Conservation (phyloP, 352 stramenopile genomes). For the Phytophthora nicotianae region DNA sequence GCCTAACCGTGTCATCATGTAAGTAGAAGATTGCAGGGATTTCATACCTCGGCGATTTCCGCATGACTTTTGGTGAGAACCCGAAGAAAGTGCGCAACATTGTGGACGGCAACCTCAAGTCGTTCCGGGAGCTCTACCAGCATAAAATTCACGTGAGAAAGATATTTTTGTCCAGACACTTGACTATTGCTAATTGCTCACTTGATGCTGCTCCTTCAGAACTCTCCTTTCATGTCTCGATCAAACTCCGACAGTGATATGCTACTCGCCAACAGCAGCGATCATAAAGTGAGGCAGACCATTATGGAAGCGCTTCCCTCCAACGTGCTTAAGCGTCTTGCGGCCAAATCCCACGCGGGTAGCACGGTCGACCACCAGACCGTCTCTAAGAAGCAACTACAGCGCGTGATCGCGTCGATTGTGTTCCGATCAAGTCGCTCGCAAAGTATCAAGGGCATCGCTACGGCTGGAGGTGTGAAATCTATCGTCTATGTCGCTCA, state of each 20-base stretch:
- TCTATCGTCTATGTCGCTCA: slow-evolving; percentile 80
- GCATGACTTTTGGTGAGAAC: slow-evolving; percentile 92
- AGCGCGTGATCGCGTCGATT: slow-evolving; percentile 63
- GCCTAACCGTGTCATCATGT: not conserved
- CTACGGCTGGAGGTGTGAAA: slow-evolving; percentile 83
- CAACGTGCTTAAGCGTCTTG: slow-evolving; percentile 48
- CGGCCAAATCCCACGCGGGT: slow-evolving; percentile 31
- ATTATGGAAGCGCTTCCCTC: slow-evolving; percentile 62
- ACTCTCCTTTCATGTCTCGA: slow-evolving; percentile 63
- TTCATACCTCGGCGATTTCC: slow-evolving; percentile 90
- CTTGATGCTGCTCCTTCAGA: slow-evolving; percentile 31
- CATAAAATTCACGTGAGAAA: slow-evolving; percentile 69
- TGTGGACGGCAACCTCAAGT: slow-evolving; percentile 82
- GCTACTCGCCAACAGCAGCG: slow-evolving; percentile 55
- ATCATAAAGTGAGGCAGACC: slow-evolving; percentile 40
- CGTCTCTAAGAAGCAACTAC: slow-evolving; percentile 70
- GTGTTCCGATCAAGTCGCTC: slow-evolving; percentile 86
- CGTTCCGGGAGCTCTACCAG: slow-evolving; percentile 78
- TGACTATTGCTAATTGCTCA: slow-evolving; percentile 5
- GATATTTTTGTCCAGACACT: not conserved
- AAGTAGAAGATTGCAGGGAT: slow-evolving; percentile 87
- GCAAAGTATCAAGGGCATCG: slow-evolving; percentile 90
- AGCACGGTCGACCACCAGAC: slow-evolving; percentile 32
- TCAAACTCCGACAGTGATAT: slow-evolving; percentile 50
- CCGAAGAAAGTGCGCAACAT: slow-evolving; percentile 92